Conservation (phyloP, 1,284 basidiomycete genomes). For the Neotropicomus parvogracilis region DNA sequence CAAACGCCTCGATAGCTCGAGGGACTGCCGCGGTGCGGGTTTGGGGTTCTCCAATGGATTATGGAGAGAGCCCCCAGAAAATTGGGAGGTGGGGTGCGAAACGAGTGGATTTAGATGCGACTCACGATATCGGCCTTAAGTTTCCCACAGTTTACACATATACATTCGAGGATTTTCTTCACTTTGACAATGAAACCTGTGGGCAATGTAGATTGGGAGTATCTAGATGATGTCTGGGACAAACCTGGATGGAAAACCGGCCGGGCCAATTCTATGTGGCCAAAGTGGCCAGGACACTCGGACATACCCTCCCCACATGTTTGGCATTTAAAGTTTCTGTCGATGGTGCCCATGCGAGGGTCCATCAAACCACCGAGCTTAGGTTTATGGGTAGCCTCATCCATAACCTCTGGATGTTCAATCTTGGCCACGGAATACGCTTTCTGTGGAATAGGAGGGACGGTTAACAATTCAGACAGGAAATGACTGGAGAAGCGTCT, state of each 20-base stretch:
- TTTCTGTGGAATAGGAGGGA: slow-evolving; percentile 60
- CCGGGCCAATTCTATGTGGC: slow-evolving; percentile 94
- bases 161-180: slow-evolving; percentile 99
- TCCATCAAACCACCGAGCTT: slow-evolving; percentile 96
- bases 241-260: slow-evolving; percentile 95
- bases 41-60: slow-evolving; percentile 83
- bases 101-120: slow-evolving; percentile 76
- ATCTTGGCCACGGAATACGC: slow-evolving; percentile 97
- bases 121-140: slow-evolving; percentile 95
- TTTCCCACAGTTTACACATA: slow-evolving; percentile 98
- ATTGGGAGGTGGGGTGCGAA: slow-evolving; percentile 87
- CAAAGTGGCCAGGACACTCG: slow-evolving; percentile 98
- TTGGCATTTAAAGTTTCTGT: slow-evolving; percentile 99
- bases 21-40: slow-evolving; percentile 71
- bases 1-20: slow-evolving; percentile 75
- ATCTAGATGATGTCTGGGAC: slow-evolving; percentile 25
- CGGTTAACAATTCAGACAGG: slow-evolving; percentile 11
- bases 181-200: slow-evolving; percentile 97
- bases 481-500: slow-evolving; percentile 26
- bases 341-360: slow-evolving; percentile 97
- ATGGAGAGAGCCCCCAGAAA: slow-evolving; percentile 93
- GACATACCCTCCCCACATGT: slow-evolving; percentile 99
- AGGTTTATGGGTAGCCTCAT: slow-evolving; percentile 85
- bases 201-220: not conserved
- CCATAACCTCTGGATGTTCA: slow-evolving; percentile 97